Evolutionary conservation across 2,329 filamentous ascomycete species (phyloP).

Genomic region (Colletotrichum eleusines): DNA sequence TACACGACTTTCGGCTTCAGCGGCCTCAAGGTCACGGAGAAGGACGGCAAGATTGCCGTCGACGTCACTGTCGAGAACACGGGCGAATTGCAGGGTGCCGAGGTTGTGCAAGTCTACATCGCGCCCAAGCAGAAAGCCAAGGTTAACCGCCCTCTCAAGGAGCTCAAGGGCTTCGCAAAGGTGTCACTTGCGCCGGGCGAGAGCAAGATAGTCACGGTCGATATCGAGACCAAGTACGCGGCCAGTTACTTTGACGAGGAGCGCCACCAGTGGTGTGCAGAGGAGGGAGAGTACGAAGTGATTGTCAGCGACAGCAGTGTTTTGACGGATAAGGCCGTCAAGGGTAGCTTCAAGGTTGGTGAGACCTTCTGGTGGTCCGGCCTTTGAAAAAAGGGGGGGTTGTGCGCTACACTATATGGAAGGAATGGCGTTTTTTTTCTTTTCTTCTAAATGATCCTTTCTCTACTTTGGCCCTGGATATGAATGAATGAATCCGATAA

Average conservation of each 20-base stretch:
- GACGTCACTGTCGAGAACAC: constrained; percentile 67
- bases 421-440: neutral
- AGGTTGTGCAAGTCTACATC: constrained; percentile 64
- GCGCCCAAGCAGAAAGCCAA: constrained; percentile 60
- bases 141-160: constrained; percentile 64
- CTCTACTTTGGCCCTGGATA: neutral
- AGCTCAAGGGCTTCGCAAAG: constrained; percentile 71
- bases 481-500: constrained; percentile 10
- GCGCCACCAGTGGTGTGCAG: constrained; percentile 72
- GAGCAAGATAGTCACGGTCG: constrained; percentile 67
- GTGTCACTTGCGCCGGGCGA: constrained; percentile 70
- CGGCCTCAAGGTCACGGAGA: constrained; percentile 54
- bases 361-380: constrained; percentile 78
- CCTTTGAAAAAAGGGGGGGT: constrained; percentile 54
- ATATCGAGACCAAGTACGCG: constrained; percentile 72
- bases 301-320: constrained; percentile 70
- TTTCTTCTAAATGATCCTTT: neutral
- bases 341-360: constrained; percentile 65
- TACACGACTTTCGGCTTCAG: constrained; percentile 74
- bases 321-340: constrained; percentile 61
- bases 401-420: neutral
- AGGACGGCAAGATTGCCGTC: constrained; percentile 59
- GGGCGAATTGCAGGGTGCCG: constrained; percentile 59
- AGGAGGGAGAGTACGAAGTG: constrained; percentile 74
- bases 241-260: constrained; percentile 79